Base-by-base conservation (phyloP, 305 asterid genomes). In the Ajuga reptans region DNA sequence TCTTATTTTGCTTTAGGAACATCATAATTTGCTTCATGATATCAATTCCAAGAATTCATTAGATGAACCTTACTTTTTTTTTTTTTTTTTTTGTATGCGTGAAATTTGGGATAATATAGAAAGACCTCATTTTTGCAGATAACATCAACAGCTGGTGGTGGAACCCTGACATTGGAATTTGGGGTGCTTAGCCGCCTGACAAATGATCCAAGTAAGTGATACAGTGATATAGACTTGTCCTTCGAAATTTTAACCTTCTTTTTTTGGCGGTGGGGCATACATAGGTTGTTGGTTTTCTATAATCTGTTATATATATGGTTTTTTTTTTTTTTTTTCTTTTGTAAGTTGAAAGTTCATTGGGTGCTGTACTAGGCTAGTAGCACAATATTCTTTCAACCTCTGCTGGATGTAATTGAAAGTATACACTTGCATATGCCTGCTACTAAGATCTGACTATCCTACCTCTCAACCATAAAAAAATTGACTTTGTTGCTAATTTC, bases 101-200 rank as follows among this genome's bases (percentile, higher is more conserved):
- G 31, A 50, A 66, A 16, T 4, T 64, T 64, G 47, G 15, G 21
- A 33, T 70, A 15, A 76, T 71, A n/a, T 50, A 57, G 70, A 68
- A 21, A 60, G 71, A 76, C 74, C 29, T 80, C 68, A 41, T 70
- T 73, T 78, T 74, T 73, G 77, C 79, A 92, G 98, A 79, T 92
- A 68, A 92, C 98, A 53, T 92, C 98, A 51, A 92, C 98, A 65
- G 98, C 98, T 75, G 98, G 98, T 76, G 98, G 98, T 73, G 98
- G 98, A 72, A 92, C 98, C 78, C 80, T 92, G 76, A 88, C 96
- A 16, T 75, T 92, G 85, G 98, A 92, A 79, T 92, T 92, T 69
- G 97, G 98, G 58, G 87, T 88, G 76, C 97, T 92, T 76, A 92
- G 98, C 79, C 96, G 94, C 81, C 79, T 92, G 79, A 92, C 95